These are phyloP conservation scores for Colletotrichum coccodes DNA, from an alignment of 2,329 filamentous ascomycete genomes.

Conservation along the genomic window DNA sequence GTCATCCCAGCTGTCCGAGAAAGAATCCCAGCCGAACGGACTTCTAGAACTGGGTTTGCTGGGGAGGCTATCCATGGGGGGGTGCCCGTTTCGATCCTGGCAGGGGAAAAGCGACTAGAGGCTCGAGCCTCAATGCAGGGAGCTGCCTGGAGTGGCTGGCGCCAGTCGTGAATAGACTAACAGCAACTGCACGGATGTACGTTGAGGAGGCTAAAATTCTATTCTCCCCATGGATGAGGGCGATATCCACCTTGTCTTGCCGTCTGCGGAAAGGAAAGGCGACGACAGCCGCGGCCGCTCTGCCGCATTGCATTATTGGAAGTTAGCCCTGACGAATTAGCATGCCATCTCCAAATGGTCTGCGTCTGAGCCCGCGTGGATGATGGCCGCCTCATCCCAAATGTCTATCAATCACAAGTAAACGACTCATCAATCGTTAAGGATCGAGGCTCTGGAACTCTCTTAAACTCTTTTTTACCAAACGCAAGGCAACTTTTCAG, in stretches of 20 bases:
- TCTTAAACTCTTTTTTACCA: background rate
- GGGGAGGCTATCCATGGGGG: background rate
- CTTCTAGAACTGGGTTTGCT: constrained; percentile 19
- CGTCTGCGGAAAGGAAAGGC: constrained; percentile 7
- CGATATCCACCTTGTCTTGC: constrained; percentile 5
- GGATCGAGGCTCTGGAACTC: constrained; percentile 1
- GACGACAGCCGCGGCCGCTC: background rate
- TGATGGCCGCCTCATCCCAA: background rate
- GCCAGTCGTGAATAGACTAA: constrained; percentile 20
- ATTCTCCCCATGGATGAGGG: constrained; percentile 5
- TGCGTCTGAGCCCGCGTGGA: background rate
- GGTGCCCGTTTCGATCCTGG: background rate
- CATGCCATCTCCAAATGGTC: constrained; percentile 14
- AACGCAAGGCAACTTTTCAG: background rate
- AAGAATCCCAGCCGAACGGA: background rate
- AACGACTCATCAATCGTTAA: constrained; percentile 3
- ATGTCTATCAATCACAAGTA: constrained; percentile 32
- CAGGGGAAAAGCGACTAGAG: background rate
- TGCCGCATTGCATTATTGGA: background rate
- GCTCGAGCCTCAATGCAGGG: constrained; percentile 30
- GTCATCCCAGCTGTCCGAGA: constrained; percentile 8
- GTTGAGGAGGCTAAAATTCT: constrained; percentile 6
- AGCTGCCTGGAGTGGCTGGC: constrained; percentile 1
- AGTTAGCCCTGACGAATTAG: constrained; percentile 24
- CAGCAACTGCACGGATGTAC: constrained; percentile 27